Evolutionary conservation across 2,329 filamentous ascomycete species (phyloP).

Genomic region (Trichoderma sp.): DNA sequence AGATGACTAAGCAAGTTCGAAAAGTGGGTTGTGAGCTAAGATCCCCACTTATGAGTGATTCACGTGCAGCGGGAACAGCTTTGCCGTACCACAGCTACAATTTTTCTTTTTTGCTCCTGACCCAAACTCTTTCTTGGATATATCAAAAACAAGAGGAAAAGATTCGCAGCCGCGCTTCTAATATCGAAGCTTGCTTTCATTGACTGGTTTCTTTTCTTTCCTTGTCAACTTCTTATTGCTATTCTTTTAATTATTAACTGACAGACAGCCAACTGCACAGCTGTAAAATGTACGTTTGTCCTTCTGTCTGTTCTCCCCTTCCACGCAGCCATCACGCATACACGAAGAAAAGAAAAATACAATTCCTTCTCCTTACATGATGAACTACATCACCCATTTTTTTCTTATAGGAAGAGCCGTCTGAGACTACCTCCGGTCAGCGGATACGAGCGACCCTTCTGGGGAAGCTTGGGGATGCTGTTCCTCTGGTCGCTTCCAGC

Average conservation of each 20-base stretch:
- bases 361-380: constrained; percentile 37
- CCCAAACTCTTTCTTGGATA: neutral
- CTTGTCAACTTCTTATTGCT: neutral
- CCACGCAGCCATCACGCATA: neutral
- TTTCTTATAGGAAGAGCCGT: constrained; percentile 49
- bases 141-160: neutral
- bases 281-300: constrained; percentile 14
- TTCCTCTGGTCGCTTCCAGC: constrained; percentile 24
- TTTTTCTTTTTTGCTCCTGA: constrained; percentile 13
- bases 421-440: constrained; percentile 43
- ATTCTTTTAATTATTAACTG: neutral
- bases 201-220: neutral
- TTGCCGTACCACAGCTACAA: neutral
- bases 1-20: neutral
- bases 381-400: constrained; percentile 45
- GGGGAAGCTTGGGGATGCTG: constrained; percentile 12
- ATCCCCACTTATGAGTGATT: neutral
- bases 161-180: neutral
- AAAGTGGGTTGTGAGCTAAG: neutral
- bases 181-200: neutral
- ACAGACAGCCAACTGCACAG: neutral
- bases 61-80: constrained; percentile 16
- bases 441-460: neutral
- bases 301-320: neutral
- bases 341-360: neutral